Evolutionary conservation across 2,329 filamentous ascomycete species (phyloP).

Genomic region (Neofusicoccum ribis): DNA sequence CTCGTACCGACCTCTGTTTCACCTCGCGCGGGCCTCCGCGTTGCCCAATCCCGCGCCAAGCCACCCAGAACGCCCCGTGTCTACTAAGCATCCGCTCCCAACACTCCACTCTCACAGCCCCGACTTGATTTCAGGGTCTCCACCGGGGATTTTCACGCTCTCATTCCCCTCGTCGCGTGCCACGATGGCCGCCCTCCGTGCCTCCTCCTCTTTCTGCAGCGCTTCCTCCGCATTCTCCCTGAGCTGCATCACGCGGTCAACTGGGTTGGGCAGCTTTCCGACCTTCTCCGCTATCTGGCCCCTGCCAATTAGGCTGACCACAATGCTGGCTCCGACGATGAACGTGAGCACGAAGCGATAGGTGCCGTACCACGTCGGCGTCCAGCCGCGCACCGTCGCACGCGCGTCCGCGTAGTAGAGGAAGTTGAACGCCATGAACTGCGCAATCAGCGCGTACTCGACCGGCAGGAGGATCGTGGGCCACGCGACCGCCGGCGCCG

Average conservation of each 20-base stretch:
- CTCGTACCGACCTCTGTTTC: background rate
- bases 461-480: slow-evolving; percentile 82
- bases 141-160: background rate
- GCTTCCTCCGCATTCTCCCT: slow-evolving; percentile 36
- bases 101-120: background rate
- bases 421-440: slow-evolving; percentile 81
- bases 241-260: slow-evolving; percentile 52
- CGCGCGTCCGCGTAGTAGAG: slow-evolving; percentile 83
- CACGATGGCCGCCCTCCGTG: slow-evolving; percentile 13
- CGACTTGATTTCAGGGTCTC: slow-evolving; percentile 12
- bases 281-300: slow-evolving; percentile 69
- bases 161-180: slow-evolving; percentile 8
- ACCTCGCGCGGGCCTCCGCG: background rate
- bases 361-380: slow-evolving; percentile 79
- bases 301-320: slow-evolving; percentile 77
- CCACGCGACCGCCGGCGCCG: slow-evolving; percentile 82
- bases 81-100: slow-evolving; percentile 1
- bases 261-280: slow-evolving; percentile 44
- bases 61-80: slow-evolving; percentile 9
- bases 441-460: slow-evolving; percentile 80
- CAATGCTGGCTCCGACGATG: slow-evolving; percentile 79
- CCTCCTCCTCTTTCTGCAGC: slow-evolving; percentile 35
- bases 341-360: slow-evolving; percentile 94
- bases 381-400: slow-evolving; percentile 73
- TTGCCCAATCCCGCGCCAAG: slow-evolving; percentile 1